Evolutionary conservation across 1,139 yeast genomes (phyloP).

Genomic region (Hemisphaericaspora subhashii): DNA sequence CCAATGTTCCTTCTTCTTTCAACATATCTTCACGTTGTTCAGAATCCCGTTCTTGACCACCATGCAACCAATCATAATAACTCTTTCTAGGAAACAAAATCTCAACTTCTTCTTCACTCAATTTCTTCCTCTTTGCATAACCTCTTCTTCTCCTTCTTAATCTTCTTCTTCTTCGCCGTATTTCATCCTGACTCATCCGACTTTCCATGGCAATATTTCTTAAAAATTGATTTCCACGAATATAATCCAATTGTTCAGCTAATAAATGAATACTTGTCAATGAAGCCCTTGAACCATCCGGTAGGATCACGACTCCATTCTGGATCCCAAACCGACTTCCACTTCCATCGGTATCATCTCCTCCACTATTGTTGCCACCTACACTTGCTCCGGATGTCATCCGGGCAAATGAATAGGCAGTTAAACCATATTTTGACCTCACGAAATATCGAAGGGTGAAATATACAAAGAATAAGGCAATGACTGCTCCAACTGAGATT

Average conservation of each 20-base stretch:
- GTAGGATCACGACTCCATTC: background rate
- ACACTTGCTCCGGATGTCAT: background rate
- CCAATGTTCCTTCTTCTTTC: slow-evolving; percentile 30
- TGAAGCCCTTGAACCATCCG: background rate
- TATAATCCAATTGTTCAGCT: slow-evolving; percentile 34
- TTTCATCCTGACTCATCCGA: slow-evolving; percentile 13
- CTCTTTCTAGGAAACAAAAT: slow-evolving; percentile 64
- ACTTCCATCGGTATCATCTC: slow-evolving; percentile 5
- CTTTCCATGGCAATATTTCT: slow-evolving; percentile 13
- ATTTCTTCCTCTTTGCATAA: slow-evolving; percentile 49
- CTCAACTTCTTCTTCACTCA: slow-evolving; percentile 63
- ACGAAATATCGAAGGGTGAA: slow-evolving; percentile 61
- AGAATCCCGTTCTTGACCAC: slow-evolving; percentile 48
- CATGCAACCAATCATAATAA: slow-evolving; percentile 61
- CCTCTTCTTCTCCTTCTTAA: slow-evolving; percentile 40
- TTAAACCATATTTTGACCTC: slow-evolving; percentile 55
- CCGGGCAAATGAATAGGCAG: slow-evolving; percentile 36
- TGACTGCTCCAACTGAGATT: slow-evolving; percentile 58
- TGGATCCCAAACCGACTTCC: slow-evolving; percentile 29
- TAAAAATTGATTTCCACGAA: slow-evolving; percentile 32
- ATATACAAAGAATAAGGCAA: slow-evolving; percentile 54
- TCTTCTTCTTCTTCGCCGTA: slow-evolving; percentile 18
- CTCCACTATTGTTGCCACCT: background rate
- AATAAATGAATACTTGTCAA: background rate
- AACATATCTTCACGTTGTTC: slow-evolving; percentile 35